Evolutionary conservation across 2,329 filamentous ascomycete species (phyloP), one percentile per base, ranked within the genome.

Genomic region (Chrysoporthe cubensis): DNA sequence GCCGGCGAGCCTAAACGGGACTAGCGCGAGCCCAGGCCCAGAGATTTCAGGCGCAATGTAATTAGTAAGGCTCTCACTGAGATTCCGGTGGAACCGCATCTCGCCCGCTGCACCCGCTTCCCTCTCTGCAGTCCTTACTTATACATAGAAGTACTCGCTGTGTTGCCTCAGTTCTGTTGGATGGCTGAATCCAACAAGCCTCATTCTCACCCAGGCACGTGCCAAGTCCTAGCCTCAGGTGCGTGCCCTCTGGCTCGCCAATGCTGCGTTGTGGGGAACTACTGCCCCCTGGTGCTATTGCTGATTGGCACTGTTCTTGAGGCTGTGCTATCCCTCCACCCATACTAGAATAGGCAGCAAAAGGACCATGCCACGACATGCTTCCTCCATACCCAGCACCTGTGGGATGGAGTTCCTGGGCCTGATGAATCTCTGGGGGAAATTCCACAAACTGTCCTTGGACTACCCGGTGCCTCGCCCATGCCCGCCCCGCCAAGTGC

Each of bases 261-360:
- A 48, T 18, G n/a, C 46, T 7, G 46, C 46, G 46, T 18, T 48
- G 46, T 21, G 21, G 50, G 14, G 13, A 54, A 34, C 21, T 16
- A 21, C 48, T 26, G 48, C 48, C 11, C 48, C 48, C 26, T 9
- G 9, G 13, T 54, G n/a, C 13, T 32, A 3, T n/a, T 11, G 26
- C 21, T 54, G 50, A 54, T 54, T 54, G 50, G 50, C 32, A 5
- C 13, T 3, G 26, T 26, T 16, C 16, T 21, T 34, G 50, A 54
- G 50, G 50, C 50, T 32, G 50, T 54, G 50, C 50, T 26, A 32
- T 26, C 48, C 48, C 21, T 52, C 21, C 21, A 32, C 26, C 50
- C 50, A 54, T 32, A 16, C 50, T 54, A 54, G 50, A 32, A 54
- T 54, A 54, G 50, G 50, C 50, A 54, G 32, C 50, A 54, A 54